phyloP scores from a whole-genome alignment of 1,139 yeast species.

The Yamadazyma epiphylla region DNA sequence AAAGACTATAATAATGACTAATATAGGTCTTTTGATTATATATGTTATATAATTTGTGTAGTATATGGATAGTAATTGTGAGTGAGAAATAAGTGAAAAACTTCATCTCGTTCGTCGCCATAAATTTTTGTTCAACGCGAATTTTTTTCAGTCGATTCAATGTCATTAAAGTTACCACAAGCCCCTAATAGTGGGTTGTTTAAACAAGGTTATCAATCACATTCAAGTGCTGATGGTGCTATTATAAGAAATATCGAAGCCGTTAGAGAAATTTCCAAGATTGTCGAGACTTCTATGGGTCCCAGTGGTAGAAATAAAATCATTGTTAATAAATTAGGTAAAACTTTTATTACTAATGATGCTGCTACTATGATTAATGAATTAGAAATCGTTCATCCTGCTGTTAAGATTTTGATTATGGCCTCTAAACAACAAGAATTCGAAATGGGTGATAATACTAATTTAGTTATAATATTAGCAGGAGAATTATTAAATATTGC shows the following conservation, averaged over 20 bases:
- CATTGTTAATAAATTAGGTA: conserved; percentile 78
- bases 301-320: conserved; percentile 97
- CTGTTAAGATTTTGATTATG: conserved; percentile 92
- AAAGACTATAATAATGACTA: conserved; percentile 1
- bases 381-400: conserved; percentile 94
- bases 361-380: conserved; percentile 96
- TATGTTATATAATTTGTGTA: too few species aligned
- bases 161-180: conserved; percentile 89
- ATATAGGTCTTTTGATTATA: background rate
- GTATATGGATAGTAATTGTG: too few species aligned
- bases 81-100: background rate
- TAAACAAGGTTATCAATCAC: conserved; percentile 93
- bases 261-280: conserved; percentile 85
- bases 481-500: conserved; percentile 85
- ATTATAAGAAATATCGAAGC: conserved; percentile 90
- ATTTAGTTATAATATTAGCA: conserved; percentile 59
- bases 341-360: conserved; percentile 87
- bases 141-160: too few species aligned
- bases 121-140: conserved; percentile 1
- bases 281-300: conserved; percentile 93
- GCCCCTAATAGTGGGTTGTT: conserved; percentile 93
- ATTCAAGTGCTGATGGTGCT: conserved; percentile 91
- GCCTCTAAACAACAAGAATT: conserved; percentile 95
- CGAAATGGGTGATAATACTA: conserved; percentile 59
- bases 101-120: background rate